Evolutionary conservation across 768 basidiomycete genomes (phyloP), one percentile per base, ranked within the genome.

Genomic region (Lactifluus hygrophoroides): DNA sequence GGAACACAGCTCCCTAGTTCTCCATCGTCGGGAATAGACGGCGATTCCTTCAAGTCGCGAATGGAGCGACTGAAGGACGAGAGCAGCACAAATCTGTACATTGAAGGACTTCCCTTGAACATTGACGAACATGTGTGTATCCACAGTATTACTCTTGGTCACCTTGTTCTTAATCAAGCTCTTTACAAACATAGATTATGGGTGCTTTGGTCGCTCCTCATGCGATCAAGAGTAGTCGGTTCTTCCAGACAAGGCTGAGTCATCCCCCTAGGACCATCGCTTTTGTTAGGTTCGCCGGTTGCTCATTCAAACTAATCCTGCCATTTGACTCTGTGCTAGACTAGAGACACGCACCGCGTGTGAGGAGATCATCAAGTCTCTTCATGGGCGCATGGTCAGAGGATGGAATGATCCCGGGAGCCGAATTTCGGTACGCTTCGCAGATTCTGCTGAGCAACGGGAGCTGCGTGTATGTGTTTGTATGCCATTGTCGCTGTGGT

Each of bases 221-320:
- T 69, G 72, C 77, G 49, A 88, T 91, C 62, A 83, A 80, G 68
- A 87, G 85, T 66, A 85, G 81, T 63, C 77, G 89, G 17, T 86
- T 89, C 69, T 91, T 91, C 69, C 86, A 86, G 69, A 90, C 88
- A 10, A 79, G 85, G 62, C 69, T 90, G 23, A 88, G 85, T 60
- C 80, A 82, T 56, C 88, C 88, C 1, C 86, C 87, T 19, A 75
- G 87, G 57, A 86, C 89, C 61, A 90, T 90, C 55, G 88, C 87
- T 0, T 90, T 90, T 65, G 86, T 90, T 42, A 77, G 89, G 88
- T 87, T 62, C 21, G 79, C 69, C 14, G 23, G 58, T 9, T 32
- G 17, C 4, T 51, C 55, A 9, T 38, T 19, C 45, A n/a, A 13
- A 16, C 7, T 21, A 28, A 9, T 13, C n/a, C 50, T 54, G 51